Evolutionary conservation across 2,329 filamentous ascomycete species (phyloP), one percentile per base, ranked within the genome.

Genomic region (Sphaceloma murrayae): DNA sequence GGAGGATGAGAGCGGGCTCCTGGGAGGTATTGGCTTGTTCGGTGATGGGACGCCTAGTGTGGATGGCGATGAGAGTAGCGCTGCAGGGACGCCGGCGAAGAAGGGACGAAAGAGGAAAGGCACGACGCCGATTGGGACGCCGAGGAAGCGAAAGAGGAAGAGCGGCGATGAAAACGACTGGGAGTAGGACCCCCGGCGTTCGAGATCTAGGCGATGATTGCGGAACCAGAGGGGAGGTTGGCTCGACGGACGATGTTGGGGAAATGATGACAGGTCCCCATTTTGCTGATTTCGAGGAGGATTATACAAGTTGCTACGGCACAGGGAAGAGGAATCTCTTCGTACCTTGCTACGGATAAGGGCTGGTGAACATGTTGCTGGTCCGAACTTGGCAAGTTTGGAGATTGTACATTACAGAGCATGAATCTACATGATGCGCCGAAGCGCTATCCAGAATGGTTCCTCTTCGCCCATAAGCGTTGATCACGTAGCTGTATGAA

Each of bases 51-150:
- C 43, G 7, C 11, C 40, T 6, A 46, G 45, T 14, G 40, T 44
- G 2, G 59, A 54, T 18, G 67, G 64, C 13, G 68, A 68, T 44
- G 64, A 66, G 43, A 68, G 58, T 3, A 60, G 61, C 24, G 60
- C 54, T 1, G 63, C 58, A 24, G 62, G 61, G 9, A 45, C 42
- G 14, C 42, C 42, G 2, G 31, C 30, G 5, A 51, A 52, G 30
- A 56, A 59, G 34, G 62, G 64, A 13, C 64, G 59, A 48, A 70
- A 70, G 60, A 62, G 68, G 51, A 70, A 69, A 56, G 57, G 57
- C 10, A 58, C 53, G 21, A 42, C 34, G 10, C 48, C 38, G 27
- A 53, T 45, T 26, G 43, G 36, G 9, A 55, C 54, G 22, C 56
- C 57, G 4, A 54, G 52, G 42, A 63, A 62, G 54, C 42, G 43